Percentiles rank a stretch among this genome's conserved stretches.
Evolutionary conservation across 2,329 filamentous ascomycete genomes (phyloP).

Genomic region (Apiospora malaysiana): DNA sequence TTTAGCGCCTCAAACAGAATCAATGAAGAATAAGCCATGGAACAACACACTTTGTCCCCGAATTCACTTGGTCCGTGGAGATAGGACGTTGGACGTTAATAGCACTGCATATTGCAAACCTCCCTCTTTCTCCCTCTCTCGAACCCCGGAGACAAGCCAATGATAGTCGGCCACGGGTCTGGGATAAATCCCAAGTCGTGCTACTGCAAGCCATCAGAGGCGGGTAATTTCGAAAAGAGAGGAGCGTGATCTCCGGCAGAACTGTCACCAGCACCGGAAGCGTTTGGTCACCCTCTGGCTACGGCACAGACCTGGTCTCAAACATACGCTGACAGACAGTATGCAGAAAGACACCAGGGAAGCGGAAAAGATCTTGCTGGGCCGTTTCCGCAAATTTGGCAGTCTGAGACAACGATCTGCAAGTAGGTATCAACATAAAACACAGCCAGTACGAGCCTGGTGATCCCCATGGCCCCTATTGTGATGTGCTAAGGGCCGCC

Average conservation of each 20-base stretch:
- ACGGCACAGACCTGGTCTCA: too few species aligned
- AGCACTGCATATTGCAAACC: background rate
- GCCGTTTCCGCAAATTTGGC: background rate
- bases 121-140: background rate
- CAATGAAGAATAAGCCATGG: too few species aligned
- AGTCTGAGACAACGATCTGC: background rate
- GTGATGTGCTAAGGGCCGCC: background rate
- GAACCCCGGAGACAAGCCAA: conserved; percentile 1
- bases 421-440: background rate
- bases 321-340: too few species aligned
- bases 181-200: background rate
- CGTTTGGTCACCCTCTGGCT: background rate
- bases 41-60: too few species aligned
- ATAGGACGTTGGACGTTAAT: too few species aligned
- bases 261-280: background rate
- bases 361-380: background rate
- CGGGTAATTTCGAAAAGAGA: background rate
- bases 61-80: background rate
- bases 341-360: background rate
- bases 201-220: conserved; percentile 4
- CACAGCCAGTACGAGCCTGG: background rate
- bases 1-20: too few species aligned
- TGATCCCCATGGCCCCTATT: conserved; percentile 3
- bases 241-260: background rate
- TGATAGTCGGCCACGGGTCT: background rate